Evolutionary conservation across 2,329 filamentous ascomycete species (phyloP), one percentile per base, ranked within the genome.

Genomic region (Zymoseptoria passerinii): DNA sequence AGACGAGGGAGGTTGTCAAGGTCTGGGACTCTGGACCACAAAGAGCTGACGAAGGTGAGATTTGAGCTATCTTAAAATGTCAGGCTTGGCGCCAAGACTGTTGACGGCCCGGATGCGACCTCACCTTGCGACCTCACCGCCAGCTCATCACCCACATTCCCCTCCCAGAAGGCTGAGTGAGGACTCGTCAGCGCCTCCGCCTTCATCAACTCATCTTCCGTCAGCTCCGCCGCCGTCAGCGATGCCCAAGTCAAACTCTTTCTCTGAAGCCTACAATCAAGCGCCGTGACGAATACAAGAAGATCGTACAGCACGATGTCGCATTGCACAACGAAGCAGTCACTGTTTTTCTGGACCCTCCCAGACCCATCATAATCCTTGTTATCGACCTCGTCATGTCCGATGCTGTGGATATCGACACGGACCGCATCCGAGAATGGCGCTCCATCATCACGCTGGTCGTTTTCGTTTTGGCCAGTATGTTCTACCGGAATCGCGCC

Each of bases 391-490:
- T 13, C 13, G 35, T 18, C 50, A 52, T 52, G 50, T 2, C 50
- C 28, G 35, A 44, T 16, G 6, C 35, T 5, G 16, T n/a, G 9
- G 50, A 23, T 28, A 9, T 52, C 8, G 28, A 28, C 23, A 52
- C 82, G 27, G 71, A 71, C 51, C 73, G 79, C 63, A 89, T 90
- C 66, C 80, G 72, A 56, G 72, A 81, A 58, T 89, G 86, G 86
- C 78, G 81, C 53, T 88, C 86, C 16, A 89, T 90, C 53, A 73
- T 89, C 58, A 89, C 86, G 0, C 77, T 90, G 35, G 74, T 90
- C 55, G 80, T 86, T 50, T 90, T 90, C 66, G 75, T 89, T 35
- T 50, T 87, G 48, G 86, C 86, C 4, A 90, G 86, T 89, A 75
- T 78, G 85, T 82, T 40, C 9, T 5, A 10, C 8, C 35, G 10